Evolutionary conservation across 1,139 yeast genomes (phyloP).

Genomic region (Geotrichum histeridarum): DNA sequence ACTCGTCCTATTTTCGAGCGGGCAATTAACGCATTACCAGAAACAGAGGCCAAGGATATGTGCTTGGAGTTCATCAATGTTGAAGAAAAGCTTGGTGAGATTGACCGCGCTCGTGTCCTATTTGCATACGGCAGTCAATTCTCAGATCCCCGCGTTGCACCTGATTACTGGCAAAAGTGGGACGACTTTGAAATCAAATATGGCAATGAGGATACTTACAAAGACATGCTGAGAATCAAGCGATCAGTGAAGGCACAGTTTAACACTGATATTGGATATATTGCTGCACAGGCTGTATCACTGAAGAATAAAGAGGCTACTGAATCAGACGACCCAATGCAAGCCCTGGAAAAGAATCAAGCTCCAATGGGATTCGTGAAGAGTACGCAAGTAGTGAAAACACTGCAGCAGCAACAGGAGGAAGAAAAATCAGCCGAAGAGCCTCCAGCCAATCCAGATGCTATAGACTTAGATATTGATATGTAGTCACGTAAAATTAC

Average conservation of each 20-base stretch:
- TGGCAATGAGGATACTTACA: conserved; percentile 69
- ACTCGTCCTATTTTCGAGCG: conserved; percentile 42
- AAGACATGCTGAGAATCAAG: conserved; percentile 66
- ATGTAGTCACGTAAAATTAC: conserved; percentile 25
- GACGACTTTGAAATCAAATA: conserved; percentile 62
- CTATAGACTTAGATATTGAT: conserved; percentile 60
- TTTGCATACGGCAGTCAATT: conserved; percentile 47
- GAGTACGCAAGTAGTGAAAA: conserved; percentile 26
- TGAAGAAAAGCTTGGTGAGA: conserved; percentile 49
- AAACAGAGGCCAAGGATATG: conserved; percentile 34
- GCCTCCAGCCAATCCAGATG: conserved; percentile 51
- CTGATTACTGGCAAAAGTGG: conserved; percentile 59
- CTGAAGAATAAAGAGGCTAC: conserved; percentile 20
- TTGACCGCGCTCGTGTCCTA: conserved; percentile 57
- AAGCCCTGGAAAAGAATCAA: conserved; percentile 22
- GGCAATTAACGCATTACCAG: conserved; percentile 44
- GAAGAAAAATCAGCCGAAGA: conserved; percentile 22
- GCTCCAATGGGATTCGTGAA: conserved; percentile 56
- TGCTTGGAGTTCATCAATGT: conserved; percentile 43
- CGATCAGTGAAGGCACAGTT: conserved; percentile 47
- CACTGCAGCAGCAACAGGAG: conserved; percentile 17
- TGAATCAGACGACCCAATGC: conserved; percentile 17
- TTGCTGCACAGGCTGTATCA: conserved; percentile 31
- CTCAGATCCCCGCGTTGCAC: conserved; percentile 39
- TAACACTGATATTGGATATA: conserved; percentile 37